Conservation (phyloP, 768 basidiomycete genomes). For the Suillus occidentalis region DNA sequence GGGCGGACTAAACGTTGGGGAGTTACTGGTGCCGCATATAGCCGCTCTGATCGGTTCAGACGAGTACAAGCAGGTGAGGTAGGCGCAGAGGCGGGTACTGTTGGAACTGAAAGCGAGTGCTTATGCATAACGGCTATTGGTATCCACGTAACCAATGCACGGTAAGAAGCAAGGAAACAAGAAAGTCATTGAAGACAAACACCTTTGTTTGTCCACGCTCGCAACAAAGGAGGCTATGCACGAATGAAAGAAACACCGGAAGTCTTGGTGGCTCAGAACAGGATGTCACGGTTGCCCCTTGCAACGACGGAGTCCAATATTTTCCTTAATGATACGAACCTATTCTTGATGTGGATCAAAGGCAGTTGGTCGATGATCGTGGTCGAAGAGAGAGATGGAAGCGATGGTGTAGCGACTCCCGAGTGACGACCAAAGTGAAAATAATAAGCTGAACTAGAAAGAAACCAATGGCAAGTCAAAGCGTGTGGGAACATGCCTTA, state of each 20-base stretch:
- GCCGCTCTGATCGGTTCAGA: slow-evolving; percentile 31
- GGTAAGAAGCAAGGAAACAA: background rate
- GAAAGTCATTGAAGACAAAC: slow-evolving; percentile 3
- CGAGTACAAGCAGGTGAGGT: slow-evolving; percentile 43
- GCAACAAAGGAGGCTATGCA: slow-evolving; percentile 24
- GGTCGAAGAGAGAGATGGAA: slow-evolving; percentile 15
- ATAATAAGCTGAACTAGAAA: slow-evolving; percentile 21
- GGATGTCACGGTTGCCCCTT: slow-evolving; percentile 10
- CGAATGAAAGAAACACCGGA: slow-evolving; percentile 22
- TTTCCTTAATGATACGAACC: slow-evolving; percentile 5
- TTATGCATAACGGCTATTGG: slow-evolving; percentile 24
- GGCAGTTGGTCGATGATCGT: slow-evolving; percentile 12
- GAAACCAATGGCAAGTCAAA: slow-evolving; percentile 17
- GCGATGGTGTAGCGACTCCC: slow-evolving; percentile 19
- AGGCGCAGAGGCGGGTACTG: slow-evolving; percentile 43
- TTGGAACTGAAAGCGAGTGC: slow-evolving; percentile 30
- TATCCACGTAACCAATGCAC: slow-evolving; percentile 14
- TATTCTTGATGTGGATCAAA: slow-evolving; percentile 17
- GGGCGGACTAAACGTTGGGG: slow-evolving; percentile 59
- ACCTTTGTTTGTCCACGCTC: slow-evolving; percentile 24
- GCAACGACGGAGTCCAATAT: slow-evolving; percentile 17
- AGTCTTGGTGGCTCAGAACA: slow-evolving; percentile 22
- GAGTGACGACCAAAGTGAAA: slow-evolving; percentile 29
- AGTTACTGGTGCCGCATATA: slow-evolving; percentile 50
- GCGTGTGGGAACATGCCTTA: slow-evolving; percentile 35